A percentile compares a stretch with the other conserved stretches of the same genome.
These are phyloP conservation scores for Xylaria sp. DNA, from an alignment of 2,329 filamentous ascomycete genomes.

Conservation along the genomic window DNA sequence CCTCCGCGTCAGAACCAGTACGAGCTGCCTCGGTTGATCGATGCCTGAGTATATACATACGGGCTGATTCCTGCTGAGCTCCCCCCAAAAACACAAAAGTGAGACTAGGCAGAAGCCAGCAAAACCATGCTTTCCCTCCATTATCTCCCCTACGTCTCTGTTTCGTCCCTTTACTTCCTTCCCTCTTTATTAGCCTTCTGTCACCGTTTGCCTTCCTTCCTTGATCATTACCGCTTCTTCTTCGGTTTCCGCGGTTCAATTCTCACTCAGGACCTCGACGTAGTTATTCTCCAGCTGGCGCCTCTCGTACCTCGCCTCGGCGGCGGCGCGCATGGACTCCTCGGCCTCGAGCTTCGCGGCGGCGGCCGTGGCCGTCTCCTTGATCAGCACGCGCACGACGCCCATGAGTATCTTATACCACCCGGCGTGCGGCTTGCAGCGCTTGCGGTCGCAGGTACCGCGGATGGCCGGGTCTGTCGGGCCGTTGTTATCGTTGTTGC, in stretches of 20 bases:
- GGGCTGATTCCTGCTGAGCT: not conserved
- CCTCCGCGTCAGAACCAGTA: not conserved
- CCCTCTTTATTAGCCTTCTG: not conserved
- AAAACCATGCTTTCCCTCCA: not conserved
- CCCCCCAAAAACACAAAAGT: not conserved
- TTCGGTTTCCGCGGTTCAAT: conserved; percentile 9
- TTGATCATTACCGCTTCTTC: not conserved
- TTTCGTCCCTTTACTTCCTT: not conserved
- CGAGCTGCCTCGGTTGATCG: not conserved
- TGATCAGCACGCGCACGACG: conserved; percentile 64
- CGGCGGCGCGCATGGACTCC: conserved; percentile 62
- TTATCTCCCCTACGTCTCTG: not conserved
- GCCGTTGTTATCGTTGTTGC: not conserved
- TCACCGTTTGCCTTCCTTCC: too few relatives aligned
- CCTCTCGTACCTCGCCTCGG: conserved; percentile 61
- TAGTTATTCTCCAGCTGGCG: conserved; percentile 63
- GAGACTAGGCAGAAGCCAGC: too few relatives aligned
- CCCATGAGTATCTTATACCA: conserved; percentile 67
- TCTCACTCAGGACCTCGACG: conserved; percentile 47
- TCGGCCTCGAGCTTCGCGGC: conserved; percentile 64
- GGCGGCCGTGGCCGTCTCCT: conserved; percentile 64
- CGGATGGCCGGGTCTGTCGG: conserved; percentile 42
- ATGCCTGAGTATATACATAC: not conserved
- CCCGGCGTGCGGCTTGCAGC: conserved; percentile 67
- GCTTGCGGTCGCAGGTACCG: conserved; percentile 67